These are phyloP conservation scores for Lyophyllum semitale DNA, from an alignment of 768 basidiomycete species.

Conservation along the genomic window DNA sequence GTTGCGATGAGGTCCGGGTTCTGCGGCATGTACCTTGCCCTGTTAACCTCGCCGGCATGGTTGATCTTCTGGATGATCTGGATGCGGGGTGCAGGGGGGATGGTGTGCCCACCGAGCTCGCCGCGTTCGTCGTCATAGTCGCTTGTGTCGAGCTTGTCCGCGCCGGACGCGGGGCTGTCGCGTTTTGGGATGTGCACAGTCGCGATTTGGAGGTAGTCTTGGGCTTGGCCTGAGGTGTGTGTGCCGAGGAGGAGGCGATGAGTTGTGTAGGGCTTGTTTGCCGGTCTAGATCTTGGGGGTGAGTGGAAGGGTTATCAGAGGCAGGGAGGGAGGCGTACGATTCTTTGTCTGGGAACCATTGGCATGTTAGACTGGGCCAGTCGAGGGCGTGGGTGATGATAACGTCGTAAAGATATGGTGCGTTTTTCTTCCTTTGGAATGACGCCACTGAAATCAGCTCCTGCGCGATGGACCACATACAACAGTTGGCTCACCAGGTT, in stretches of 20 bases:
- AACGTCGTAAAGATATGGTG: slow-evolving; percentile 96
- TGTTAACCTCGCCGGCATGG: slow-evolving; percentile 93
- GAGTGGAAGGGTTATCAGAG: background rate
- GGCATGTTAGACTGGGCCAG: slow-evolving; percentile 97
- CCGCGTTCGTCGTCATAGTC: slow-evolving; percentile 92
- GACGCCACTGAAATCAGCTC: slow-evolving; percentile 4
- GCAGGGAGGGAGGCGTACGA: slow-evolving; percentile 50
- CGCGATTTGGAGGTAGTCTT: slow-evolving; percentile 96
- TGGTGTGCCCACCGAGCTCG: slow-evolving; percentile 90
- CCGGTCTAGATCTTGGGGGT: slow-evolving; percentile 57
- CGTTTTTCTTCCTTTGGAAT: slow-evolving; percentile 84
- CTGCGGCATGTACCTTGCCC: slow-evolving; percentile 99
- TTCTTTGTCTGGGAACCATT: slow-evolving; percentile 99
- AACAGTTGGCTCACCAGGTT: slow-evolving; percentile 58
- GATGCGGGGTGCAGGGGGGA: slow-evolving; percentile 83
- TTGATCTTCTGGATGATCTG: slow-evolving; percentile 93
- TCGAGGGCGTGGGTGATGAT: slow-evolving; percentile 97
- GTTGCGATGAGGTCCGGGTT: slow-evolving; percentile 97
- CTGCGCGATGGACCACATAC: slow-evolving; percentile 1
- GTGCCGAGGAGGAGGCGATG: slow-evolving; percentile 96
- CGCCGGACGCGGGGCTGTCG: slow-evolving; percentile 55
- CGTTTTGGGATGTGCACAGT: slow-evolving; percentile 91
- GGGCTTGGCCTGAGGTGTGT: slow-evolving; percentile 92
- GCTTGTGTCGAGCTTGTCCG: slow-evolving; percentile 75
- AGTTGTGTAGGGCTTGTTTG: slow-evolving; percentile 90